A percentile compares a stretch with the other conserved stretches of the same genome.
Conservation (phyloP, 345 rosid genomes). For the Orychophragmus violaceus region DNA sequence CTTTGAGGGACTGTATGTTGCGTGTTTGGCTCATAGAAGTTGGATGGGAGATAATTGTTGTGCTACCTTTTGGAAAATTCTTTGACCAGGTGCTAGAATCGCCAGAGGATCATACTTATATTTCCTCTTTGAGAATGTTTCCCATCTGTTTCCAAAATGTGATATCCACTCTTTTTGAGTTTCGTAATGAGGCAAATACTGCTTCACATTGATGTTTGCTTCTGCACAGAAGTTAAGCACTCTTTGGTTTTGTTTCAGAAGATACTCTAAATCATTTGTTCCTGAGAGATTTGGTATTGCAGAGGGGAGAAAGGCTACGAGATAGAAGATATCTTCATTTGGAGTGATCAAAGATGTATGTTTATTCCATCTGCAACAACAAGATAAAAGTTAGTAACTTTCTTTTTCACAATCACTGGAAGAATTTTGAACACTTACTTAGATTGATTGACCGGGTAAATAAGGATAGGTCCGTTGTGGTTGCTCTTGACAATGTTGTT, state of each 20-base stretch:
- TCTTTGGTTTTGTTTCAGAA: slow-evolving; percentile 50
- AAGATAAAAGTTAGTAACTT: neutral
- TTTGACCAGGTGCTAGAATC: slow-evolving; percentile 90
- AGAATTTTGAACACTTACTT: slow-evolving; percentile 42
- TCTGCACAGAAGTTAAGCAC: slow-evolving; percentile 45
- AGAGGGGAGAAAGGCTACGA: slow-evolving; percentile 72
- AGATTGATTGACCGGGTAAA: slow-evolving; percentile 77
- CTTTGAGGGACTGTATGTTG: neutral
- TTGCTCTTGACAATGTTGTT: slow-evolving; percentile 57
- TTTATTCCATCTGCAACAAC: slow-evolving; percentile 73
- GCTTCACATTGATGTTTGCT: slow-evolving; percentile 49
- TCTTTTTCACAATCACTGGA: neutral
- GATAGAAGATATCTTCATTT: slow-evolving; percentile 66
- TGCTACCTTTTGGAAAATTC: slow-evolving; percentile 58
- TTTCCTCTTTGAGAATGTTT: slow-evolving; percentile 58
- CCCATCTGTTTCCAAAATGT: slow-evolving; percentile 77
- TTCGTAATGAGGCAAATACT: slow-evolving; percentile 67
- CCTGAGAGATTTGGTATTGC: slow-evolving; percentile 63
- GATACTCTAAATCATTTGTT: slow-evolving; percentile 45
- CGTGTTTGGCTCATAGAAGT: slow-evolving; percentile 8
- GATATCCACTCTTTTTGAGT: slow-evolving; percentile 67
- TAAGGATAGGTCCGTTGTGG: slow-evolving; percentile 83
- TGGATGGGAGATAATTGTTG: slow-evolving; percentile 25
- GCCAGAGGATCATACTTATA: slow-evolving; percentile 70
- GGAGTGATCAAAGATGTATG: slow-evolving; percentile 70